Percentiles rank a stretch among this genome's conserved stretches.
Conservation (phyloP, 495 filamentous ascomycete genomes). For the Acidiella bohemica region DNA sequence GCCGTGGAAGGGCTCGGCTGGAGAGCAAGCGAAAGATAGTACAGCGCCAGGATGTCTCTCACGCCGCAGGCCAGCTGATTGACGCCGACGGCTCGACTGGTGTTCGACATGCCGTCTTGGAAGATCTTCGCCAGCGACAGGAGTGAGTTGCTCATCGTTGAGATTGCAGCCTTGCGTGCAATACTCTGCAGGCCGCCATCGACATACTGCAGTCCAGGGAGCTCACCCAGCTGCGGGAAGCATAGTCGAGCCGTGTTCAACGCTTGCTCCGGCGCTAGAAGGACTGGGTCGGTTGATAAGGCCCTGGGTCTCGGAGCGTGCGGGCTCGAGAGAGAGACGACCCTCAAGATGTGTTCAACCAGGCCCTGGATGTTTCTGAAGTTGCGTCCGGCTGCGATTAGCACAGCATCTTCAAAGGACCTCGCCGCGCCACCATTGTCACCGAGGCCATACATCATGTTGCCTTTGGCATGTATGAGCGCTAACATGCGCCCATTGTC, state of each 20-base stretch:
- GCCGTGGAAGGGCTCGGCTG: slow-evolving; percentile 95
- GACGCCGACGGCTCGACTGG: slow-evolving; percentile 45
- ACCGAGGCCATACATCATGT: slow-evolving; percentile 88
- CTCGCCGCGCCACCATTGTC: slow-evolving; percentile 71
- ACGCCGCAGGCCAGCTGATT: slow-evolving; percentile 58
- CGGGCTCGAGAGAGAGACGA: slow-evolving; percentile 36
- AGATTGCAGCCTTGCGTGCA: slow-evolving; percentile 67
- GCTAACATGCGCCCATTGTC: slow-evolving; percentile 92
- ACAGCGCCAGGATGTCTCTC: slow-evolving; percentile 85
- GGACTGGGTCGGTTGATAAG: slow-evolving; percentile 44
- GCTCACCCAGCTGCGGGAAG: slow-evolving; percentile 61
- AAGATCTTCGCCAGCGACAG: slow-evolving; percentile 96
- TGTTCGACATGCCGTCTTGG: slow-evolving; percentile 89
- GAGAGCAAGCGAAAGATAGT: slow-evolving; percentile 88
- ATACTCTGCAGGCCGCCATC: slow-evolving; percentile 42
- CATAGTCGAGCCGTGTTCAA: slow-evolving; percentile 73
- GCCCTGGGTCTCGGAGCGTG: slow-evolving; percentile 11
- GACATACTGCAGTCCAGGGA: slow-evolving; percentile 72
- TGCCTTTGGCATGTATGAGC: slow-evolving; percentile 90
- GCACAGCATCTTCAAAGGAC: slow-evolving; percentile 89
- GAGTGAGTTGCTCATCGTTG: slow-evolving; percentile 90
- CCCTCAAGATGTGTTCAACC: slow-evolving; percentile 66
- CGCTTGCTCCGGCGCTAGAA: slow-evolving; percentile 73
- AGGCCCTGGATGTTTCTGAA: slow-evolving; percentile 62
- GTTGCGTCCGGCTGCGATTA: slow-evolving; percentile 68